Percentiles rank a stretch among this genome's conserved stretches.
phyloP scores from a whole-genome alignment of 169 alveolate species.

The Plasmodium knowlesi region DNA sequence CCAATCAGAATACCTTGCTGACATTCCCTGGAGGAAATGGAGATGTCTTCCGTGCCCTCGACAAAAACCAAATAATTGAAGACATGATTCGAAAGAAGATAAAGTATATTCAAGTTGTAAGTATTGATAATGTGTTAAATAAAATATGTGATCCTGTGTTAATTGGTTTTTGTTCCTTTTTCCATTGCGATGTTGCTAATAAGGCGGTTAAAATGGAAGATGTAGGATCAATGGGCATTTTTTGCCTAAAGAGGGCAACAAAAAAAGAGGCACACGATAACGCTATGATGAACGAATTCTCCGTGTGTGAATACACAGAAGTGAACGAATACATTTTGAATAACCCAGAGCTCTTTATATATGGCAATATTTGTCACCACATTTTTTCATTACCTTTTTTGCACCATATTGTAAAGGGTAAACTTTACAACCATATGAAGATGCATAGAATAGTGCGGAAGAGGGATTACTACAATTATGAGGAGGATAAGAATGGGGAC shows the following conservation, averaged over 20 bases:
- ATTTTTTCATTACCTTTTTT: slow-evolving; percentile 77
- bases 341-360: slow-evolving; percentile 43
- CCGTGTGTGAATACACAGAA: slow-evolving; percentile 74
- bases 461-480: slow-evolving; percentile 13
- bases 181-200: slow-evolving; percentile 54
- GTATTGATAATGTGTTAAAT: slow-evolving; percentile 72
- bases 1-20: slow-evolving; percentile 8
- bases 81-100: slow-evolving; percentile 46
- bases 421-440: slow-evolving; percentile 74
- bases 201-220: slow-evolving; percentile 48
- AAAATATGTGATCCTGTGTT: slow-evolving; percentile 69
- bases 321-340: slow-evolving; percentile 12
- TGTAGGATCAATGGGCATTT: slow-evolving; percentile 36
- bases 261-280: not conserved
- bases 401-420: slow-evolving; percentile 69
- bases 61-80: slow-evolving; percentile 36
- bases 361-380: slow-evolving; percentile 86
- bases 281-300: not conserved
- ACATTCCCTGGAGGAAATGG: slow-evolving; percentile 84
- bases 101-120: slow-evolving; percentile 55
- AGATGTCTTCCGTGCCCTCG: slow-evolving; percentile 76
- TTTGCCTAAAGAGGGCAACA: slow-evolving; percentile 18
- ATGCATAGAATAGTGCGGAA: slow-evolving; percentile 77
- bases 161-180: slow-evolving; percentile 47
- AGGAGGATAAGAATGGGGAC: not conserved